Evolutionary conservation across 768 basidiomycete genomes (phyloP), one percentile per base, ranked within the genome.

Genomic region (Lactarius psammicola): DNA sequence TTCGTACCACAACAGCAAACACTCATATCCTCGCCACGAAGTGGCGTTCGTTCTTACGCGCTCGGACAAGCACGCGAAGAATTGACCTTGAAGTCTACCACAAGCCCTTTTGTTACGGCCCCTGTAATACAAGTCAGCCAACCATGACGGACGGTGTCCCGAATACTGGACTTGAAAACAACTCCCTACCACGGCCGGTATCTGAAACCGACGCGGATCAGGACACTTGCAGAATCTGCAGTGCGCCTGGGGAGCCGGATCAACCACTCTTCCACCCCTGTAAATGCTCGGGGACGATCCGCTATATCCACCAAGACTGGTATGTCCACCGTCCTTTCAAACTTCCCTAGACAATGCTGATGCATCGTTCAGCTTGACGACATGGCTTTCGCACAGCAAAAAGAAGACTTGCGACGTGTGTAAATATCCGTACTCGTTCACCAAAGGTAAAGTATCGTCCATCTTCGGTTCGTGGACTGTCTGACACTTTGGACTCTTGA

Each of bases 251-350:
- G 36, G 95, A 97, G 74, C 85, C 85, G 26, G 90, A 87, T 69
- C 90, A 93, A 68, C 95, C 95, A 10, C 84, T 97, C 61, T 96
- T 94, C 74, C 86, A 96, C 77, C 95, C 95, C 6, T 98, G 95
- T 79, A 96, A 94, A 81, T 98, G 95, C 74, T 94, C 94, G 6
- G 95, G 95, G n/a, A 95, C 94, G 4, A 97, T 98, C 66, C 85
- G 92, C 61, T 95, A 95, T 72, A 95, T 98, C 30, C 96, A 98
- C 77, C 93, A 98, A 74, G 94, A 95, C 74, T 98, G 95, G 94
- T 93, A 68, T 73, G 87, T 26, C 13, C 53, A 46, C 17, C 42
- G 33, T 23, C 33, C 61, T 23, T 28, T 9, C 11, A 23, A n/a
- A 36, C 31, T 63, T 30, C 33, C 55, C 46, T 23, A 10, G 26